phyloP scores from a whole-genome alignment of 108 stramenopile genomes.

The Asterionellopsis glacialis region DNA sequence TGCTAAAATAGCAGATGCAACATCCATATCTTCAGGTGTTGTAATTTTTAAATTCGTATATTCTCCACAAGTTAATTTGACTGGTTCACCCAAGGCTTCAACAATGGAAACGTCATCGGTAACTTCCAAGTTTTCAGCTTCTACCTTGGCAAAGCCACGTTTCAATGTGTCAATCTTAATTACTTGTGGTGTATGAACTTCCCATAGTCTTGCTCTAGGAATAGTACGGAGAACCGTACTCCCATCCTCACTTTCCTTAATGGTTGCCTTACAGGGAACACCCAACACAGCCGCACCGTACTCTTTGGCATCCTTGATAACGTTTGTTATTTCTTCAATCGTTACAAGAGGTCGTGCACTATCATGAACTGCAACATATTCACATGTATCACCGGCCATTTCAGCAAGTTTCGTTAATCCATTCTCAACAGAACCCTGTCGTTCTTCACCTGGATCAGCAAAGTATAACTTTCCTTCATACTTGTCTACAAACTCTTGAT shows the following conservation, averaged over 20 bases:
- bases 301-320: constrained; percentile 63
- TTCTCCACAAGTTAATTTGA: constrained; percentile 90
- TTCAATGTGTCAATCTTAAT: constrained; percentile 71
- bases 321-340: constrained; percentile 64
- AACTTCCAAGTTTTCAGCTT: constrained; percentile 74
- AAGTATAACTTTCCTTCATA: constrained; percentile 64
- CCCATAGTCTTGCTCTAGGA: constrained; percentile 82
- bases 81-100: constrained; percentile 88
- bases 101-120: constrained; percentile 95
- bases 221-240: constrained; percentile 76
- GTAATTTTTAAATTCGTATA: constrained; percentile 97
- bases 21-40: constrained; percentile 93
- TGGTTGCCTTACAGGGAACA: constrained; percentile 95
- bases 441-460: constrained; percentile 89
- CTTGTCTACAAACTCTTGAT: constrained; percentile 57
- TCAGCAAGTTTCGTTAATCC: constrained; percentile 67
- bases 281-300: constrained; percentile 91
- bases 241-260: constrained; percentile 89
- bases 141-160: constrained; percentile 80
- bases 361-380: constrained; percentile 87
- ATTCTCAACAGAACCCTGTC: constrained; percentile 92
- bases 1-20: constrained; percentile 80
- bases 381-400: constrained; percentile 32
- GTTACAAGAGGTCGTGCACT: constrained; percentile 91
- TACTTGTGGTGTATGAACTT: constrained; percentile 93